These are phyloP conservation scores for Colletotrichum siamense DNA, from an alignment of 2,329 filamentous ascomycete genomes.

Conservation along the genomic window DNA sequence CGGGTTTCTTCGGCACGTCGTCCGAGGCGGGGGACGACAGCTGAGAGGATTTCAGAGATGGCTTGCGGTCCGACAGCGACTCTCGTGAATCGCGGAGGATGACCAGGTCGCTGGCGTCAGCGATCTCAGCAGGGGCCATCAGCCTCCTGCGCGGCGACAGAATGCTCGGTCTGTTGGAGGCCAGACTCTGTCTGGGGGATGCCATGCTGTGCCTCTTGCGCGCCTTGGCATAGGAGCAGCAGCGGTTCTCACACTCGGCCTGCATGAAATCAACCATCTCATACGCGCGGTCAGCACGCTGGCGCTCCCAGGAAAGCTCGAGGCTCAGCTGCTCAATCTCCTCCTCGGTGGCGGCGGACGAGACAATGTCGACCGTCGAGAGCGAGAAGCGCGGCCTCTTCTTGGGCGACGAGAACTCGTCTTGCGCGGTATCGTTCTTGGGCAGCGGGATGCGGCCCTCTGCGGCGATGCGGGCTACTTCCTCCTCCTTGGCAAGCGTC, in stretches of 20 bases:
- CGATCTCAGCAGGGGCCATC: conserved; percentile 37
- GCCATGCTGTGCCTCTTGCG: conserved; percentile 34
- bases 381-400: conserved; percentile 55
- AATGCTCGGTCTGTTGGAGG: conserved; percentile 35
- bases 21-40: conserved; percentile 27
- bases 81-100: conserved; percentile 39
- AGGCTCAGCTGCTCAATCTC: conserved; percentile 63
- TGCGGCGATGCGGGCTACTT: conserved; percentile 74
- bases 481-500: conserved; percentile 74
- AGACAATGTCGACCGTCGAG: conserved; percentile 55
- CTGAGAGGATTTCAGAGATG: conserved; percentile 31
- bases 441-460: conserved; percentile 75
- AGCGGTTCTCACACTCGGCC: conserved; percentile 73
- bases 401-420: conserved; percentile 67
- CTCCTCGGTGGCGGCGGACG: conserved; percentile 60
- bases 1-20: conserved; percentile 18
- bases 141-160: conserved; percentile 40
- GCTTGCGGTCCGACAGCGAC: background rate
- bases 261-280: conserved; percentile 80
- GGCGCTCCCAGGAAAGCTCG: conserved; percentile 63
- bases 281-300: conserved; percentile 70
- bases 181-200: conserved; percentile 41
- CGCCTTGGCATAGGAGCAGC: conserved; percentile 64
- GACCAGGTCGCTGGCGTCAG: conserved; percentile 46
- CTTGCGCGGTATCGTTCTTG: conserved; percentile 44